Evolutionary conservation across 805 yeast species (phyloP).

Genomic region (Pichia scutulata): DNA sequence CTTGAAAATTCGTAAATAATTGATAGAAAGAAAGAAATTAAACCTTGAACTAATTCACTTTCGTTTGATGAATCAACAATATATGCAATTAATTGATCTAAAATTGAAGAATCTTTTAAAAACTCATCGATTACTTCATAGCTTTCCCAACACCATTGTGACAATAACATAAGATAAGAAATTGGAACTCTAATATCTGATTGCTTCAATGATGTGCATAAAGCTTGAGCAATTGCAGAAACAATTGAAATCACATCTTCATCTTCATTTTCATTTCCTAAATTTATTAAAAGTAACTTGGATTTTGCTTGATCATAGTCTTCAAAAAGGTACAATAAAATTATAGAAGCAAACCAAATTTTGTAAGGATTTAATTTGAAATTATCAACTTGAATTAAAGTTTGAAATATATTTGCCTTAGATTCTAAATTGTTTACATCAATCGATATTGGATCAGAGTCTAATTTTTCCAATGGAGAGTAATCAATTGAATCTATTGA

Average conservation of each 20-base stretch:
- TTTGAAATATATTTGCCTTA: slow-evolving; percentile 57
- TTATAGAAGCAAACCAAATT: slow-evolving; percentile 71
- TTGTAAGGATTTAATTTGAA: slow-evolving; percentile 76
- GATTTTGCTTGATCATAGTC: slow-evolving; percentile 43
- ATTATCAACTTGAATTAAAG: slow-evolving; percentile 71
- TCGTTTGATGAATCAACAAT: slow-evolving; percentile 38
- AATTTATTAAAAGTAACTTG: slow-evolving; percentile 38
- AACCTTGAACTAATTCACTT: slow-evolving; percentile 51
- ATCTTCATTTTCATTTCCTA: slow-evolving; percentile 53
- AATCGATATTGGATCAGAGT: slow-evolving; percentile 6
- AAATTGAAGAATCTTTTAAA: slow-evolving; percentile 54
- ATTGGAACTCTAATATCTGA: slow-evolving; percentile 69
- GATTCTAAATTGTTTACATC: slow-evolving; percentile 24
- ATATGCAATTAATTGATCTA: slow-evolving; percentile 62
- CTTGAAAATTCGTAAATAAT: slow-evolving; percentile 70
- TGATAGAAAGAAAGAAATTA: slow-evolving; percentile 67
- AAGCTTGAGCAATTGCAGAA: slow-evolving; percentile 70
- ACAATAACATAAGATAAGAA: slow-evolving; percentile 68
- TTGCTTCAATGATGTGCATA: slow-evolving; percentile 54
- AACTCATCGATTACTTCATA: slow-evolving; percentile 68
- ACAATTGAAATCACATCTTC: slow-evolving; percentile 64
- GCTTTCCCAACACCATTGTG: slow-evolving; percentile 74
- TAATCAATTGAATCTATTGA: background rate
- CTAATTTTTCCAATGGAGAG: background rate
- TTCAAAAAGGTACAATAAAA: slow-evolving; percentile 55